Conservation (phyloP, 192 early-diverging fungal genomes). For the Rhizophagus sp. region DNA sequence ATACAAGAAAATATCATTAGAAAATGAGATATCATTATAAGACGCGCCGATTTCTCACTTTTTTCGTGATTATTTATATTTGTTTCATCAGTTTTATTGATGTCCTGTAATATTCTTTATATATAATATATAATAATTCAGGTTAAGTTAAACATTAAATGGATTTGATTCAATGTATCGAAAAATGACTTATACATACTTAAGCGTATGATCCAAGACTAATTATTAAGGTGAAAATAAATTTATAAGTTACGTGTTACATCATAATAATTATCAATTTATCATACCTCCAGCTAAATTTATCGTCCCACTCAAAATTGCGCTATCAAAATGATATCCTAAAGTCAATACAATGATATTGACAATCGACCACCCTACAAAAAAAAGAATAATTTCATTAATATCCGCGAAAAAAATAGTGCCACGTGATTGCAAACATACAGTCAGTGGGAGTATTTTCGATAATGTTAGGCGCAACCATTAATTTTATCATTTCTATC, state of each 20-base stretch:
- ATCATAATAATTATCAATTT: background rate
- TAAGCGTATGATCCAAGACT: background rate
- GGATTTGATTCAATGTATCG: background rate
- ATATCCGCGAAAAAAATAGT: background rate
- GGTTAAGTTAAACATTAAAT: background rate
- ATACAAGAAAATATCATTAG: slow-evolving; percentile 1
- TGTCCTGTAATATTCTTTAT: slow-evolving; percentile 4
- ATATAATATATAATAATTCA: background rate
- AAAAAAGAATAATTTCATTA: background rate
- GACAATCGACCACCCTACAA: background rate
- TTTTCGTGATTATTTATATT: background rate
- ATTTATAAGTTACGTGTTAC: background rate
- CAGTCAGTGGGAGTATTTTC: background rate
- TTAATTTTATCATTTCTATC: background rate
- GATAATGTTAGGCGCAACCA: background rate
- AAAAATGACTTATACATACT: background rate
- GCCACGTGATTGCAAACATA: background rate
- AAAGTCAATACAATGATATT: slow-evolving; percentile 4
- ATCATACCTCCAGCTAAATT: background rate
- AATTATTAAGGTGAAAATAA: background rate
- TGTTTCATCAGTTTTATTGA: background rate
- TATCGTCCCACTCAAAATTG: background rate
- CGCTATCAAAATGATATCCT: background rate
- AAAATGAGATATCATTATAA: background rate
- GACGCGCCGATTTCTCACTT: background rate